Evolutionary conservation across 768 basidiomycete genomes (phyloP).

Genomic region (Boletus insuetus): DNA sequence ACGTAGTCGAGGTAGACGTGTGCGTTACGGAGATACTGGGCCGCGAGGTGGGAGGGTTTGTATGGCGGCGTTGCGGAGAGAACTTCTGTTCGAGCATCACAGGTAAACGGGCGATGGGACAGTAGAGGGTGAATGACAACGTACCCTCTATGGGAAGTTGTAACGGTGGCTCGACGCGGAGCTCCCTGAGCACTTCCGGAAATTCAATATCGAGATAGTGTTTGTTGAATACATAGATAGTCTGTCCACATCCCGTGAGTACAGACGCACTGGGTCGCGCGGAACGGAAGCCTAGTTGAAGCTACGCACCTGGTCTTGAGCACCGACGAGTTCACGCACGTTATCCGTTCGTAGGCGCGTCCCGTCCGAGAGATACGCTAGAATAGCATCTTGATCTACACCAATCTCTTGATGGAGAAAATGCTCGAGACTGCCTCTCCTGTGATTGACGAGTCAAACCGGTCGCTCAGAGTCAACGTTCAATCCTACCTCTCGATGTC

Average conservation of each 20-base stretch:
- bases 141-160: constrained; percentile 74
- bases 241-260: constrained; percentile 36
- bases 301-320: constrained; percentile 67
- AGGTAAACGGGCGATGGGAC: neutral
- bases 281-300: neutral
- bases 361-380: constrained; percentile 81
- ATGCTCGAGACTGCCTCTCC: constrained; percentile 63
- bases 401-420: constrained; percentile 74
- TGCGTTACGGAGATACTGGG: constrained; percentile 63
- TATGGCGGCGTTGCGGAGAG: constrained; percentile 71
- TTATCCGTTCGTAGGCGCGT: constrained; percentile 68
- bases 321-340: constrained; percentile 70
- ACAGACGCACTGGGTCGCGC: neutral
- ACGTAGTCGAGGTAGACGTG: constrained; percentile 64
- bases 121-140: constrained; percentile 4
- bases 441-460: constrained; percentile 27
- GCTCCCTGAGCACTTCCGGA: constrained; percentile 60
- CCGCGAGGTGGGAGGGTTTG: constrained; percentile 60
- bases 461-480: neutral
- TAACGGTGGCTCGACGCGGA: constrained; percentile 57
- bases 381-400: constrained; percentile 61
- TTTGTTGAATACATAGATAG: constrained; percentile 84
- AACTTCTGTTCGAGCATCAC: constrained; percentile 39
- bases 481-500: constrained; percentile 69
- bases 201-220: constrained; percentile 69